Evolutionary conservation across 2,329 filamentous ascomycete genomes (phyloP).

Genomic region (Xylaria polymorpha): DNA sequence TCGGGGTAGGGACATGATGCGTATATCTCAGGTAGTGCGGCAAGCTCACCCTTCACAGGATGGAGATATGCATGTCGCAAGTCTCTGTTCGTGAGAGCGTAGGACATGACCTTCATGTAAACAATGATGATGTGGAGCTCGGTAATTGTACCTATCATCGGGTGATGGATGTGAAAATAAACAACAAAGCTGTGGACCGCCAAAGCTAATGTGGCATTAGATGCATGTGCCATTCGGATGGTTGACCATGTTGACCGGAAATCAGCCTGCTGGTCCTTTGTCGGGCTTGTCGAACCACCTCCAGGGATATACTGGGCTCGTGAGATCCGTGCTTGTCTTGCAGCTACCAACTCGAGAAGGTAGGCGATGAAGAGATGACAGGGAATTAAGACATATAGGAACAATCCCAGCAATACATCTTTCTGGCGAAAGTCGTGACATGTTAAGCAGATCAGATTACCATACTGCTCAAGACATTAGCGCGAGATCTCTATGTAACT

Average conservation of each 20-base stretch:
- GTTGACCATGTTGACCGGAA: slow-evolving; percentile 83
- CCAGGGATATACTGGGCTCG: slow-evolving; percentile 64
- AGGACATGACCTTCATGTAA: slow-evolving; percentile 95
- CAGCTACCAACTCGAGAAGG: slow-evolving; percentile 86
- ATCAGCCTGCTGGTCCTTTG: slow-evolving; percentile 70
- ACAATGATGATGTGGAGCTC: slow-evolving; percentile 94
- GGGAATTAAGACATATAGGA: slow-evolving; percentile 88
- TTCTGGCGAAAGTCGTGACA: slow-evolving; percentile 88
- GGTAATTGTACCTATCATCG: slow-evolving; percentile 89
- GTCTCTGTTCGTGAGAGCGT: slow-evolving; percentile 96
- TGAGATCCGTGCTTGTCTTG: slow-evolving; percentile 77
- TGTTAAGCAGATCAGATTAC: slow-evolving; percentile 89
- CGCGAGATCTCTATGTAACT: slow-evolving; percentile 31
- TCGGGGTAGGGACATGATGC: slow-evolving; percentile 84
- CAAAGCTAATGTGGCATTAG: slow-evolving; percentile 87
- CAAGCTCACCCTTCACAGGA: slow-evolving; percentile 73
- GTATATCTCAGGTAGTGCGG: slow-evolving; percentile 84
- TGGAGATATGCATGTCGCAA: slow-evolving; percentile 91
- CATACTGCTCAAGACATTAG: slow-evolving; percentile 72
- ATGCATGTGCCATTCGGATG: slow-evolving; percentile 81
- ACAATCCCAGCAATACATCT: slow-evolving; percentile 79
- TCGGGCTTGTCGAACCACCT: slow-evolving; percentile 63
- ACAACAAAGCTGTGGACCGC: slow-evolving; percentile 85
- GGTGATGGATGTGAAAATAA: slow-evolving; percentile 92
- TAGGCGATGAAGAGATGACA: slow-evolving; percentile 92